Evolutionary conservation across 129 eudicot species (phyloP).

Genomic region (Helianthus tuberosus): DNA sequence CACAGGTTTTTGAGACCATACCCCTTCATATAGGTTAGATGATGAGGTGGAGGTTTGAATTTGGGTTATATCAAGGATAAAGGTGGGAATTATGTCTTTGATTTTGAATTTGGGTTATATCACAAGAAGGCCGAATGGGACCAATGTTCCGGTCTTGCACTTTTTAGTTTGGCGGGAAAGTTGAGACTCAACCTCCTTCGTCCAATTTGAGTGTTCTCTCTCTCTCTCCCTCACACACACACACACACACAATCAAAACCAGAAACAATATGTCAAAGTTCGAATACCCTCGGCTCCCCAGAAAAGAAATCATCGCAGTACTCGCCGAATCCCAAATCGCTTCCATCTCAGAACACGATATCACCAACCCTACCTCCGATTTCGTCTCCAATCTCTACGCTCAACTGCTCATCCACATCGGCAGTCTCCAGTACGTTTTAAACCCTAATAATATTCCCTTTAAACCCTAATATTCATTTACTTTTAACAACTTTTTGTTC

Average conservation of each 20-base stretch:
- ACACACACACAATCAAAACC: background rate
- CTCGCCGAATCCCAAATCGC: slow-evolving; percentile 56
- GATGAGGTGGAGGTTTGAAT: no score
- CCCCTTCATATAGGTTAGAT: no score
- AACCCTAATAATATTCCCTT: slow-evolving; percentile 16
- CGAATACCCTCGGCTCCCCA: slow-evolving; percentile 57
- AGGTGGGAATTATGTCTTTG: no score
- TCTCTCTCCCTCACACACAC: background rate
- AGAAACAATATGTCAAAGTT: slow-evolving; percentile 48
- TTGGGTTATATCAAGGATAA: no score
- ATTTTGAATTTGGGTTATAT: no score
- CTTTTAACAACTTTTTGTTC: background rate
- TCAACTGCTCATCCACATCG: slow-evolving; percentile 48
- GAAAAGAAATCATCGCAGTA: slow-evolving; percentile 45
- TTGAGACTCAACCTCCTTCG: background rate
- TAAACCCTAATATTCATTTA: background rate
- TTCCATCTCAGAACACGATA: slow-evolving; percentile 53
- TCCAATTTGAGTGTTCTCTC: background rate
- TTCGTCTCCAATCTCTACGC: slow-evolving; percentile 53
- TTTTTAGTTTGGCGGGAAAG: background rate
- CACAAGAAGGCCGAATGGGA: no score
- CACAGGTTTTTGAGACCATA: no score
- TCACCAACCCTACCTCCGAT: slow-evolving; percentile 61
- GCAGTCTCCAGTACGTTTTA: slow-evolving; percentile 41
- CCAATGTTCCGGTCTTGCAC: no score